A percentile compares a stretch with the other conserved stretches of the same genome.
Conservation (phyloP, 2,329 filamentous ascomycete genomes). For the Catunica adiposa region DNA sequence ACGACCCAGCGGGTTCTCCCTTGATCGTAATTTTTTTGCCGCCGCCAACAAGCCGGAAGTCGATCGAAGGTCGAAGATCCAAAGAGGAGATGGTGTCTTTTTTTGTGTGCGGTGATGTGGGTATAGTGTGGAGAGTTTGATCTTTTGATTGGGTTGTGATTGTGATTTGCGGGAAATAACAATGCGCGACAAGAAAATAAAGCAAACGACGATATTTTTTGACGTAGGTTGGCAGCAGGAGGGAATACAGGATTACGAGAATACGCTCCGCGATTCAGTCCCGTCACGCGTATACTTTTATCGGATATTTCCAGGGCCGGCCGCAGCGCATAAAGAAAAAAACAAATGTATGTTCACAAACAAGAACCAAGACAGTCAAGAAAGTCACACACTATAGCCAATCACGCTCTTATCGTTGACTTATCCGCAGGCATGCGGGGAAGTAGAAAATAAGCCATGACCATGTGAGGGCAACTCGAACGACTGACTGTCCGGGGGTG, state of each 20-base stretch:
- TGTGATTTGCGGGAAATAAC: not conserved
- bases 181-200: not conserved
- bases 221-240: not conserved
- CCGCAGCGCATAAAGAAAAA: not conserved
- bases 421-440: too few species aligned
- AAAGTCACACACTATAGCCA: not conserved
- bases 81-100: conserved; percentile 14
- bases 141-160: conserved; percentile 1
- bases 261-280: not conserved
- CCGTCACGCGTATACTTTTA: not conserved
- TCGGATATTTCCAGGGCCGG: not conserved
- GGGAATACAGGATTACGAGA: not conserved
- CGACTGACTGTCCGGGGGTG: not conserved
- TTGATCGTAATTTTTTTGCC: not conserved
- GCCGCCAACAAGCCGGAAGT: not conserved
- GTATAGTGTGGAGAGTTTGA: not conserved
- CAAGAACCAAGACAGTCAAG: conserved; percentile 1
- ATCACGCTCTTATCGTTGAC: not conserved
- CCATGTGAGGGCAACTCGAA: not conserved
- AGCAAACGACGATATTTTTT: not conserved
- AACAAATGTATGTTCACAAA: not conserved
- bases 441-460: not conserved
- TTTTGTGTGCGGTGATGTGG: not conserved
- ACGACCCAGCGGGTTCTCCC: not conserved
- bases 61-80: not conserved